These are phyloP conservation scores for Poronia punctata DNA, from an alignment of 495 filamentous ascomycete species.

Conservation along the genomic window DNA sequence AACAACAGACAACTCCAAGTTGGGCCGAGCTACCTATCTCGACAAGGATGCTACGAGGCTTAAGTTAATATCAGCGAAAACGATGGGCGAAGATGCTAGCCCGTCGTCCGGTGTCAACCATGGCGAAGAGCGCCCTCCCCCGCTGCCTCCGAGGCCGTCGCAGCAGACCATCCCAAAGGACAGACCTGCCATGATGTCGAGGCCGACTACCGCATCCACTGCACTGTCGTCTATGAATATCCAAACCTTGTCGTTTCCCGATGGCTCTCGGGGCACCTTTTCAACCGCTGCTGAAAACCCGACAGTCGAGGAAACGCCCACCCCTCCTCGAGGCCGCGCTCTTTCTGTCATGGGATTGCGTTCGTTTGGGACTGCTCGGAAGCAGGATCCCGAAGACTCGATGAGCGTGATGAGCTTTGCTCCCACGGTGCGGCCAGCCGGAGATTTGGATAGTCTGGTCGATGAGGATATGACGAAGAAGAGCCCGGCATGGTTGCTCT, in stretches of 20 bases:
- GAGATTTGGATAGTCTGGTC: conserved; percentile 77
- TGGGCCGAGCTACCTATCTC: neutral
- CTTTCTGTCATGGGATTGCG: conserved; percentile 22
- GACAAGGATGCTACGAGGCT: conserved; percentile 19
- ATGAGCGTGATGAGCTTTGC: conserved; percentile 78
- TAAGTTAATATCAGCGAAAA: conserved; percentile 7
- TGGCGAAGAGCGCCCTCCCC: conserved; percentile 45
- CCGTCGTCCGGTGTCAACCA: conserved; percentile 11
- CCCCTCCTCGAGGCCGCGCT: conserved; percentile 27
- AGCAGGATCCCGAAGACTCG: conserved; percentile 60
- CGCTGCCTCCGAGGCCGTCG: conserved; percentile 60
- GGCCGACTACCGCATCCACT: conserved; percentile 71
- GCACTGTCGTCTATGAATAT: conserved; percentile 74
- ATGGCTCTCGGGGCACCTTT: conserved; percentile 55
- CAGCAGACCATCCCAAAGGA: conserved; percentile 21
- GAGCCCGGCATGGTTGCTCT: conserved; percentile 53
- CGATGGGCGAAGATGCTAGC: conserved; percentile 21
- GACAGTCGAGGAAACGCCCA: conserved; percentile 10
- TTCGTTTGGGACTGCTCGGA: conserved; percentile 8
- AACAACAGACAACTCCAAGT: neutral
- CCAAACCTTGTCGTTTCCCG: conserved; percentile 62
- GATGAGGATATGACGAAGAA: conserved; percentile 56
- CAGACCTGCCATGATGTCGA: conserved; percentile 50
- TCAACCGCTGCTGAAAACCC: conserved; percentile 39
- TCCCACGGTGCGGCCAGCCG: conserved; percentile 63